Evolutionary conservation across 2,329 filamentous ascomycete species (phyloP).

Genomic region (Fusarium musae): DNA sequence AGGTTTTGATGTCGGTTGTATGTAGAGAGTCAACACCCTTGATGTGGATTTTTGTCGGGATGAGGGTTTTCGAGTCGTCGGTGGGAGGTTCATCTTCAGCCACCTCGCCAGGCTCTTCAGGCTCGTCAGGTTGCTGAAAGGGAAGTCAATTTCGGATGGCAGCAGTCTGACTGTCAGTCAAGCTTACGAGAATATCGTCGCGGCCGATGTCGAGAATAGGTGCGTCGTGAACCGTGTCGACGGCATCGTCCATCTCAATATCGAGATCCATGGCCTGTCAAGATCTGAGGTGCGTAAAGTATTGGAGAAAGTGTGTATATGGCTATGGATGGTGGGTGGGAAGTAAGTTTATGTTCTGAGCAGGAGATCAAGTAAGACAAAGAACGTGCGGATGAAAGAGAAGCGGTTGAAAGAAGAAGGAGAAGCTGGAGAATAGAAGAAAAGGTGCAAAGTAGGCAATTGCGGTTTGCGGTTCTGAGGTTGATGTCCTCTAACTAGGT

Average conservation of each 20-base stretch:
- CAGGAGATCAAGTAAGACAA: not conserved
- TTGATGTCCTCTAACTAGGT: slow-evolving; percentile 11
- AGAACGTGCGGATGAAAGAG: not conserved
- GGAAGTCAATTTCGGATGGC: slow-evolving; percentile 26
- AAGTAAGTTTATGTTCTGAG: not conserved
- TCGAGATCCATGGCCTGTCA: slow-evolving; percentile 69
- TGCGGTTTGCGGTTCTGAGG: slow-evolving; percentile 13
- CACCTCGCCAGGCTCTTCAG: slow-evolving; percentile 53
- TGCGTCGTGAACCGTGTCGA: slow-evolving; percentile 49
- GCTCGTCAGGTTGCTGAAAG: slow-evolving; percentile 50
- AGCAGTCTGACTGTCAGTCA: not conserved
- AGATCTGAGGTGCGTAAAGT: not conserved
- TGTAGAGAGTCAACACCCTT: slow-evolving; percentile 84
- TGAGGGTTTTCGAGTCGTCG: slow-evolving; percentile 43
- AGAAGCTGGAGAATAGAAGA: slow-evolving; percentile 3
- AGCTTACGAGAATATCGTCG: slow-evolving; percentile 53
- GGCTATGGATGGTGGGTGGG: not conserved
- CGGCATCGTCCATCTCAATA: slow-evolving; percentile 77
- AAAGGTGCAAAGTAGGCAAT: not conserved
- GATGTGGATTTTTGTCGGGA: slow-evolving; percentile 78
- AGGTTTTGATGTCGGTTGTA: slow-evolving; percentile 81
- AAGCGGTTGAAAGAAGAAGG: not conserved
- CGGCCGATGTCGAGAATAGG: slow-evolving; percentile 43
- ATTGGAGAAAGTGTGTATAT: not conserved
- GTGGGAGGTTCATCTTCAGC: slow-evolving; percentile 49